Evolutionary conservation across 345 rosid species (phyloP).

Genomic region (Excoecaria agallocha): DNA sequence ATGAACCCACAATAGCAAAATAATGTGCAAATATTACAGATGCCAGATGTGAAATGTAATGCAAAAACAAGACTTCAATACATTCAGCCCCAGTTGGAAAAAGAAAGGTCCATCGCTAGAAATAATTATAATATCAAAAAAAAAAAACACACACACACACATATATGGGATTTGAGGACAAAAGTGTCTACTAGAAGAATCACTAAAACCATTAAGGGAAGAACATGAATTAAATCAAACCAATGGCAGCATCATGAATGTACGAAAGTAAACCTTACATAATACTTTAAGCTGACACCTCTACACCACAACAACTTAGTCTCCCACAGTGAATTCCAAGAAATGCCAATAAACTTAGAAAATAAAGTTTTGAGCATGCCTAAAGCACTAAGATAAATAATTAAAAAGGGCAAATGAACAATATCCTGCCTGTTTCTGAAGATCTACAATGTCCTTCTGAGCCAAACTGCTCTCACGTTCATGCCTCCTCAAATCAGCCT

Average conservation of each 20-base stretch:
- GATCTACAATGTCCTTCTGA: slow-evolving; percentile 79
- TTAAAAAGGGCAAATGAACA: neutral
- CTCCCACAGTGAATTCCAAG: neutral
- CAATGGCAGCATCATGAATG: neutral
- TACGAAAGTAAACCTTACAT: neutral
- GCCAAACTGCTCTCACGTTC: slow-evolving; percentile 67
- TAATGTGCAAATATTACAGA: neutral
- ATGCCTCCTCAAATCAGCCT: slow-evolving; percentile 77
- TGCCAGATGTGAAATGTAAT: neutral
- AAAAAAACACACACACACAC: neutral
- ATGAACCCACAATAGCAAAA: neutral
- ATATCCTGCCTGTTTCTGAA: slow-evolving; percentile 71
- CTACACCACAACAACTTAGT: neutral
- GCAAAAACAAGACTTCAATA: neutral
- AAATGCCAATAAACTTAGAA: neutral
- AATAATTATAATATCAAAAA: neutral
- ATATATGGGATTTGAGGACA: neutral
- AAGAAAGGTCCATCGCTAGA: neutral
- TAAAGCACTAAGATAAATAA: neutral
- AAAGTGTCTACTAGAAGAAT: neutral
- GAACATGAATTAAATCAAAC: neutral
- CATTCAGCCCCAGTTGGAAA: neutral
- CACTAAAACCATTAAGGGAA: neutral
- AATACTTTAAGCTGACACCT: neutral
- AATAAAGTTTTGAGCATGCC: neutral